These are phyloP conservation scores for Chalaropsis thielavioides DNA, from an alignment of 2,329 filamentous ascomycete species.

Conservation along the genomic window DNA sequence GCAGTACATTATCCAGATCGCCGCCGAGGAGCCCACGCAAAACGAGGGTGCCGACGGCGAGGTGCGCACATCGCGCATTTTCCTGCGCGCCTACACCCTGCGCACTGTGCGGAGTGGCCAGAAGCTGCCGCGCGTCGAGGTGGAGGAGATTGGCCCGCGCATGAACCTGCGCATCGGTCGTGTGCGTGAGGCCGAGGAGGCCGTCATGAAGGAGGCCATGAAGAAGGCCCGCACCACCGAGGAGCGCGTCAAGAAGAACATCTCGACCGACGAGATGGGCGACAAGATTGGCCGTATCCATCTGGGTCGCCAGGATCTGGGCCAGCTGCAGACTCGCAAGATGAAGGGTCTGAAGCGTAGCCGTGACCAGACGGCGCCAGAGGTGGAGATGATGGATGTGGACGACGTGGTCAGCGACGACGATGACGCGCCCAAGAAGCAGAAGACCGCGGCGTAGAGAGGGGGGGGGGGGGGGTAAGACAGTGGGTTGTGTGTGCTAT, in stretches of 20 bases:
- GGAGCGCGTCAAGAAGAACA: slow-evolving; percentile 88
- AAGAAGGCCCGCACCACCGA: slow-evolving; percentile 64
- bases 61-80: slow-evolving; percentile 38
- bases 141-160: slow-evolving; percentile 88
- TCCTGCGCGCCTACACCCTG: slow-evolving; percentile 72
- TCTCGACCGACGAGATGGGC: slow-evolving; percentile 77
- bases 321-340: slow-evolving; percentile 82
- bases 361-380: slow-evolving; percentile 40
- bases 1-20: slow-evolving; percentile 76
- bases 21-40: slow-evolving; percentile 48
- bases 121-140: slow-evolving; percentile 74
- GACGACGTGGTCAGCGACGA: slow-evolving; percentile 23
- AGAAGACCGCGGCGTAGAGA: slow-evolving; percentile 22
- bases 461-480: neutral
- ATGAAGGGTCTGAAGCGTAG: slow-evolving; percentile 96
- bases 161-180: slow-evolving; percentile 85
- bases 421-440: slow-evolving; percentile 23
- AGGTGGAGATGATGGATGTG: slow-evolving; percentile 33
- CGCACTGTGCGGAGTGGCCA: slow-evolving; percentile 75
- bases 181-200: slow-evolving; percentile 60
- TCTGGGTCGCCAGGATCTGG: slow-evolving; percentile 76
- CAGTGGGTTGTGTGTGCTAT: neutral
- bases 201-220: slow-evolving; percentile 77
- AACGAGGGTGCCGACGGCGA: slow-evolving; percentile 29
- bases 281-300: slow-evolving; percentile 95